A percentile compares a stretch with the other conserved stretches of the same genome.
These are phyloP conservation scores for Globomyces sp. DNA, from an alignment of 371 early-diverging fungal species.

Conservation along the genomic window DNA sequence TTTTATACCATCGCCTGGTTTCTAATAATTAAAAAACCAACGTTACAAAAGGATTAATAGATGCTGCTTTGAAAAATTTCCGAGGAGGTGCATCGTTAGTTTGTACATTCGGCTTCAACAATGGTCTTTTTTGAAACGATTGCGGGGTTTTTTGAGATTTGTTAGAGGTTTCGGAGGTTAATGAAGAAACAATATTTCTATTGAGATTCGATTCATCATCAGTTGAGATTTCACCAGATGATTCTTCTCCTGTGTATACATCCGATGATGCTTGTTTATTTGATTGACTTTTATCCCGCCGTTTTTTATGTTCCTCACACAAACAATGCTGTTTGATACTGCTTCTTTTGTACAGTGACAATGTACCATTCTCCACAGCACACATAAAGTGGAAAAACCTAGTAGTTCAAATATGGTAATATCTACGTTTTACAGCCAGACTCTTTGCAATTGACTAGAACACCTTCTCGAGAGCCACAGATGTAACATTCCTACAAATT, in stretches of 20 bases:
- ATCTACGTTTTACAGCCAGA: conserved; percentile 6
- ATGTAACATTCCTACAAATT: conserved; percentile 15
- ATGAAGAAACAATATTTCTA: too few species aligned
- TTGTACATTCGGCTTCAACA: too few species aligned
- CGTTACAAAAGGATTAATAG: too few species aligned
- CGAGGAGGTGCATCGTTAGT: too few species aligned
- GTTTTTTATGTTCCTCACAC: conserved; percentile 15
- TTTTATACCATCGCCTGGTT: background rate
- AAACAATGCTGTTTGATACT: background rate
- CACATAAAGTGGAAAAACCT: conserved; percentile 19
- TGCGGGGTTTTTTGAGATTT: too few species aligned
- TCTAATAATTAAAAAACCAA: too few species aligned
- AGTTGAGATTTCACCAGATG: too few species aligned
- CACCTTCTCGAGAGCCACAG: conserved; percentile 9
- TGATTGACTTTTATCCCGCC: background rate
- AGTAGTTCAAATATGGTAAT: background rate
- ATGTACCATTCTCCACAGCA: conserved; percentile 13
- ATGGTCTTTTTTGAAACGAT: too few species aligned
- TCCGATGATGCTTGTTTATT: background rate
- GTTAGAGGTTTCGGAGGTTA: too few species aligned
- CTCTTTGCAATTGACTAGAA: conserved; percentile 9
- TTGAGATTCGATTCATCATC: too few species aligned
- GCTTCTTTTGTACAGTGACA: conserved; percentile 1
- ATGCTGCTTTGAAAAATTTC: too few species aligned
- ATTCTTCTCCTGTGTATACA: too few species aligned